Evolutionary conservation across 257 asterid genomes (phyloP), one percentile per base, ranked within the genome.

Genomic region (Capsicum baccatum): DNA sequence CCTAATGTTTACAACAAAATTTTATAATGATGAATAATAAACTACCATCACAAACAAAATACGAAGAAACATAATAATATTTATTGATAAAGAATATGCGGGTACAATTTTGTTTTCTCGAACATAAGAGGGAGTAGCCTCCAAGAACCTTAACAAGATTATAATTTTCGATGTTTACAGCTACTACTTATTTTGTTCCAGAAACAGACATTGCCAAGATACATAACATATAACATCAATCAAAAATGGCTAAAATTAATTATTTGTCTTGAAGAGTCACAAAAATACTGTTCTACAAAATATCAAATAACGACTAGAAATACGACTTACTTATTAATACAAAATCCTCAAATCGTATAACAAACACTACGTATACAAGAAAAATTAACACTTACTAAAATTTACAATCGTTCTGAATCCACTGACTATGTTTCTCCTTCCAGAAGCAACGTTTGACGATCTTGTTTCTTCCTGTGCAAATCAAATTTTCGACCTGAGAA

Each of bases 381-480:
- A 64, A 64, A 64, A 4, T 0, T 64, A 33, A 14, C 9, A 9
- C 1, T 21, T 21, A 63, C 13, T 63, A 63, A 50, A 14, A 74
- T 50, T 1, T 1, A 74, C 60, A 48, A 21, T 74, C 80, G 0
- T 50, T 74, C 60, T 74, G 10, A 74, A 74, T 74, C 5, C 2
- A 19, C 12, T 44, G 17, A 66, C 73, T 35, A 6, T 26, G 59
- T 8, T 19, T 73, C 19, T 73, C 21, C 48, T 74, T 26, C 19
- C 9, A 50, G 80, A 50, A n/a, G 50, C 80, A 74, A 50, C 50
- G 15, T 76, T 33, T 39, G 64, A 52, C 26, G 81, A 76, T 54
- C 26, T 4, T 26, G 48, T 76, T 76, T 35, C 47, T 76, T 39
- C 26, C 26, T 10, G 4, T 21, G 13, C 60, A 74, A 50, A 76